Evolutionary conservation across 345 rosid species (phyloP), one percentile per base, ranked within the genome.

Genomic region (Arabidopsis arenosa): DNA sequence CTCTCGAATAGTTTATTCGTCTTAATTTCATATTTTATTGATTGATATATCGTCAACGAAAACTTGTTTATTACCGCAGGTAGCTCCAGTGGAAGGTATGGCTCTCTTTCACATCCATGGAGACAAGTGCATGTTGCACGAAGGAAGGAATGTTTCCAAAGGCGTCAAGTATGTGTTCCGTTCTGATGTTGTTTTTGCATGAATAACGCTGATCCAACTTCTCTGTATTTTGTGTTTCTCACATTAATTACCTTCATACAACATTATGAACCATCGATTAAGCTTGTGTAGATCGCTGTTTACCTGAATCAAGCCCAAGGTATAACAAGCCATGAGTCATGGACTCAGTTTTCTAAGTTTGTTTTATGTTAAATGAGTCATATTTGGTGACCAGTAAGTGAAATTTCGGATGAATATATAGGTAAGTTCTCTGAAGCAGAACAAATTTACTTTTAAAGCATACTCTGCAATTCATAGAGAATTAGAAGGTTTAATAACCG

Each of bases 41-140:
- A 1, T 32, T n/a, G n/a, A 21, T 49, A 3, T 39, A 41, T n/a
- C n/a, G 13, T 39, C 7, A 45, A 0, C 9, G 5, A 30, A 35
- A 14, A 56, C 35, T 15, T 56, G 9, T 10, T 55, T 15, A 1
- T 18, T 5, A 9, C 45, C 54, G 59, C 60, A 92, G 97, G 97
- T 95, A 59, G 94, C 91, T 80, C 99, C 98, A 54, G 9, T 64
- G 2, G 97, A 90, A 87, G 98, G 98, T 59, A 90, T 83, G 97
- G 98, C 98, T 74, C 96, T 95, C 26, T 74, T 93, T 51, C 98
- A 95, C 76, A 83, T 93, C 67, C 99, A 93, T 67, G 99, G 98
- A 30, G 89, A 87, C 76, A 89, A 88, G 77, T 90, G 99, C 61
- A 78, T 93, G 98, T 75, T 95, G 86, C 99, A 90, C 65, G 98